Base-by-base conservation (phyloP, 345 rosid genomes). In the Gossypium sturtianum region DNA sequence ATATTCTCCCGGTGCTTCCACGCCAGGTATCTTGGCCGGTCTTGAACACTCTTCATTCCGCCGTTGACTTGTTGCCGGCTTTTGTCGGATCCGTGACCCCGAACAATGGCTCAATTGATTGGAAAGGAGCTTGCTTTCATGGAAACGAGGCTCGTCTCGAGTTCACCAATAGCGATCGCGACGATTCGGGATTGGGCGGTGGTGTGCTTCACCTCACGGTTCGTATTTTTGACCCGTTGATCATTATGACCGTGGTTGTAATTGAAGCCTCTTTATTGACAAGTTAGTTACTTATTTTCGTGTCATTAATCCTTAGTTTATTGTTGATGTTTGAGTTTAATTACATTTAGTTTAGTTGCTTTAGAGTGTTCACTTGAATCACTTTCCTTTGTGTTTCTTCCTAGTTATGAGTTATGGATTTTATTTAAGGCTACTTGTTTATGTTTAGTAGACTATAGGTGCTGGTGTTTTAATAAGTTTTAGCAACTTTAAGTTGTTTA, bases 111-210 rank as follows among this genome's bases (percentile, higher is more conserved):
- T 83, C 99, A 41, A 65, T 90, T 60, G 80, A 80, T 68, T 93
- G 99, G 98, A 91, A 91, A 82, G 97, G 98, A 22, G 88, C 97
- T 77, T 94, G 99, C 94, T 94, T 94, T 82, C 74, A 80, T 34
- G 93, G 85, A 2, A 94, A 95, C 87, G 82, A 89, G 62, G 99
- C 98, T 64, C 82, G 84, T 3, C 87, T 95, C 25, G 93, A 90
- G 64, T 82, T 95, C 81, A 86, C 84, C 25, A 43, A 74, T 29
- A 83, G 91, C 52, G 93, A 92, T 84, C 91, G 89, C 22, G 70
- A 81, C 3, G 84, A 75, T 0, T 74, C 91, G 5, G 88, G 83
- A 1, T 81, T 94, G 72, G 99, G 98, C 43, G 99, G 99, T 47
- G 98, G 98, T 52, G 77, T 93, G 80, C 84, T 95, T 51, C 78